Conservation (phyloP, 768 basidiomycete genomes). For the Polyporus arcularius region DNA sequence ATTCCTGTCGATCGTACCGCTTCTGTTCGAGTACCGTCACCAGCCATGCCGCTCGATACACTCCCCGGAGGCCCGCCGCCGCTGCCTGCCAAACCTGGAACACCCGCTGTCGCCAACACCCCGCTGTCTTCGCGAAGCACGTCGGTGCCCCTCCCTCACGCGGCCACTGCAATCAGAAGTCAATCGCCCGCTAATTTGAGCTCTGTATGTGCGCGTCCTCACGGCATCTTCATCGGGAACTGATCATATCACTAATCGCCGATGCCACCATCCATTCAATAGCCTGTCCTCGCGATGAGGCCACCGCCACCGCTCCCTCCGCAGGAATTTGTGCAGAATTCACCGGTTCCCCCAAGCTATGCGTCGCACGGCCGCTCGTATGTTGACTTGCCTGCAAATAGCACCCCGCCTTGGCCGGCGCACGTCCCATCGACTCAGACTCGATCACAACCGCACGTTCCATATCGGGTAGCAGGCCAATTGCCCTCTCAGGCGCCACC, state of each 20-base stretch:
- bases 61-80: constrained; percentile 35
- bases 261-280: background rate
- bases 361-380: constrained; percentile 12
- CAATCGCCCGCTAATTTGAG: constrained; percentile 10
- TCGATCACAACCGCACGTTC: constrained; percentile 8
- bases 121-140: constrained; percentile 16
- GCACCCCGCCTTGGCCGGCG: constrained; percentile 11
- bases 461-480: constrained; percentile 13
- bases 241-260: constrained; percentile 14
- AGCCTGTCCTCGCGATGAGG: constrained; percentile 23
- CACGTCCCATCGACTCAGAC: constrained; percentile 11
- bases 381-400: constrained; percentile 5
- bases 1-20: constrained; percentile 19
- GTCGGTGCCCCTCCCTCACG: constrained; percentile 7
- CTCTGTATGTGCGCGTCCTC: constrained; percentile 18
- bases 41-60: constrained; percentile 1
- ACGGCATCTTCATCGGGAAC: background rate
- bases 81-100: constrained; percentile 40
- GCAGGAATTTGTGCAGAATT: constrained; percentile 15
- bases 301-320: constrained; percentile 30
- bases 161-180: background rate
- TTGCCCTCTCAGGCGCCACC: constrained; percentile 8
- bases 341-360: constrained; percentile 26
- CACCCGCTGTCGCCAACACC: constrained; percentile 11
- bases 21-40: constrained; percentile 5